Evolutionary conservation across 2,329 filamentous ascomycete species (phyloP).

Genomic region (Claviceps cyperi): DNA sequence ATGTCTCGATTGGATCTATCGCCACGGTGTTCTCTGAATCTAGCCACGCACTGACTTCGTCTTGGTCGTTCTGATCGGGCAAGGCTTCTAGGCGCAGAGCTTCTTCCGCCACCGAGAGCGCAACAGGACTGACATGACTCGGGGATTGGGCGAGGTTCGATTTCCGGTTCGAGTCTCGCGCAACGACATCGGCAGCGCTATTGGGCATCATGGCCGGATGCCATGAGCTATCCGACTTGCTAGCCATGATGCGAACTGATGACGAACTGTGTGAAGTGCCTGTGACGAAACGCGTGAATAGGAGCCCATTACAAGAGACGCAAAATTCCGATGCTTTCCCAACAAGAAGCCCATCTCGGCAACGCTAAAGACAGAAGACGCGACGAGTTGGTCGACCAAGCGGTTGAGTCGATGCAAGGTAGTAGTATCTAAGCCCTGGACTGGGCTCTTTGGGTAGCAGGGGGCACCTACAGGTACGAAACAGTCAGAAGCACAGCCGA

Average conservation of each 20-base stretch:
- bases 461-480: neutral
- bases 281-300: neutral
- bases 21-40: constrained; percentile 8
- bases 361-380: constrained; percentile 5
- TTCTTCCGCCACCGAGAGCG: neutral
- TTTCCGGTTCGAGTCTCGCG: neutral
- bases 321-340: neutral
- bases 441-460: neutral
- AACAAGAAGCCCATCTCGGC: neutral
- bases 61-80: constrained; percentile 3
- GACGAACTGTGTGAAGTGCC: constrained; percentile 3
- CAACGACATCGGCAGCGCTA: constrained; percentile 5
- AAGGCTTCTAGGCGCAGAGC: neutral
- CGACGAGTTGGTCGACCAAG: neutral
- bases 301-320: neutral
- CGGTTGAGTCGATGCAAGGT: neutral
- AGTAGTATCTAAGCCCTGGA: neutral
- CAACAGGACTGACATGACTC: neutral
- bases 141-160: neutral
- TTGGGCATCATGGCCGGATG: constrained; percentile 27
- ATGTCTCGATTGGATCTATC: neutral
- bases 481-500: constrained; percentile 9
- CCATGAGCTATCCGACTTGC: constrained; percentile 23
- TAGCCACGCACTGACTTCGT: constrained; percentile 12
- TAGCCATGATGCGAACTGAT: constrained; percentile 20